These are phyloP conservation scores for Huiozyma sinensis DNA, from an alignment of 805 yeast genomes.

Conservation along the genomic window DNA sequence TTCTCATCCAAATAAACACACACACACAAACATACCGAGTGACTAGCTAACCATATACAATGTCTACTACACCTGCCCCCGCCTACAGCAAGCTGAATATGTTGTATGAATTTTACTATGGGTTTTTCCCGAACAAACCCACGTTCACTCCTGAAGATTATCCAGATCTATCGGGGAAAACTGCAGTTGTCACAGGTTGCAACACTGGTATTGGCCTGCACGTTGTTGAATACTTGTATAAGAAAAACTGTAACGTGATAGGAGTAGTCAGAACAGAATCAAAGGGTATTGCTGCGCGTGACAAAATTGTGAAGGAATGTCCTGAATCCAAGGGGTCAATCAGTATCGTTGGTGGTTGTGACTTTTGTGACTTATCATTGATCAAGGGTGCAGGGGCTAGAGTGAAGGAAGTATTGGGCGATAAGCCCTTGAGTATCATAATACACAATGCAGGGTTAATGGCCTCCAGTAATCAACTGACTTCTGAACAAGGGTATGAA, in stretches of 20 bases:
- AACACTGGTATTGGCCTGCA: conserved; percentile 31
- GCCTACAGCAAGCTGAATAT: conserved; percentile 6
- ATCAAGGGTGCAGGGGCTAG: conserved; percentile 24
- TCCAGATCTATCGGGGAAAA: conserved; percentile 31
- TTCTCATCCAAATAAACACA: too few species aligned
- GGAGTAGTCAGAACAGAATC: conserved; percentile 27
- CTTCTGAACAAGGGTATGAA: conserved; percentile 29
- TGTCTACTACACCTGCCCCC: conserved; percentile 16
- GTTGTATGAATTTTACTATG: conserved; percentile 13
- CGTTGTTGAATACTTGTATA: conserved; percentile 19
- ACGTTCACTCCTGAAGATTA: conserved; percentile 23
- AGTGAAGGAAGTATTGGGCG: conserved; percentile 9
- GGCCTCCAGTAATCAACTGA: conserved; percentile 20
- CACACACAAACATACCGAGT: background rate
- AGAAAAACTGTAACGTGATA: conserved; percentile 27
- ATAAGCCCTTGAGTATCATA: conserved; percentile 21
- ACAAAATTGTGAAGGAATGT: conserved; percentile 17
- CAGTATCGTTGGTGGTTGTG: conserved; percentile 22
- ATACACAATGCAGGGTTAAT: conserved; percentile 32
- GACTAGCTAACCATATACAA: background rate
- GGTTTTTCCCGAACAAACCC: conserved; percentile 22
- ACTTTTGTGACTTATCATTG: conserved; percentile 31
- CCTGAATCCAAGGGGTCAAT: conserved; percentile 20
- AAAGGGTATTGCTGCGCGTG: conserved; percentile 27
- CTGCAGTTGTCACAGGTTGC: conserved; percentile 33